Evolutionary conservation across 2,329 filamentous ascomycete species (phyloP), one percentile per base, ranked within the genome.

Genomic region (Chrysoporthe puriensis): DNA sequence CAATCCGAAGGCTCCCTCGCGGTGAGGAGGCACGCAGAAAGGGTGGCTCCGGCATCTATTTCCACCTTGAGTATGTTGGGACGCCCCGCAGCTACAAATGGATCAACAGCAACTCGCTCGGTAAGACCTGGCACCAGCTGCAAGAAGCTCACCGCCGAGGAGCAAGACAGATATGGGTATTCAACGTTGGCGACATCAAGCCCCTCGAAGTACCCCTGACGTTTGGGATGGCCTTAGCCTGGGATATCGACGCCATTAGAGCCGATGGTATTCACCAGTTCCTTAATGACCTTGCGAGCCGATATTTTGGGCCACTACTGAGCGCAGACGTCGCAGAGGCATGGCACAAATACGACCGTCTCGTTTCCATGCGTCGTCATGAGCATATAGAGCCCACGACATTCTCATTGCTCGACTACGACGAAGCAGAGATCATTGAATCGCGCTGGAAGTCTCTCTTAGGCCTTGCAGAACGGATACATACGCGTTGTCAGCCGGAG

Each of bases 151-250:
- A 89, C 67, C 78, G 84, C 34, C 80, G 85, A 34, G 80, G 85
- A 2, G 88, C 88, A 1, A 81, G 83, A 58, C 80, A 83, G 42
- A 87, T 90, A 67, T 90, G 88, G 88, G 82, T 90, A 57, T 84
- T 90, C 70, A 90, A 90, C 70, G 84, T 90, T 4, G 88, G 87
- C 14, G 88, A 90, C 71, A 79, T 90, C 70, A 90, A 90, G 73
- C 85, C 86, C 1, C 79, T 76, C 77, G 86, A 88, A 75, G 77
- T 88, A 2, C 84, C 86, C 2, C 83, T 88, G 70, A 82, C 80
- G 64, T 84, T 88, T 71, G 86, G 84, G 76, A 79, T 88, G 72
- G 85, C 87, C 61, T 77, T 89, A 62, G 86, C 86, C 0, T 89
- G 88, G 73, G 82, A 88, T 68, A 83, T 83, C 14, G 76, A 79